A percentile compares a stretch with the other conserved stretches of the same genome.
Evolutionary conservation across 495 filamentous ascomycete species (phyloP).

Genomic region (Neurospora intermedia): DNA sequence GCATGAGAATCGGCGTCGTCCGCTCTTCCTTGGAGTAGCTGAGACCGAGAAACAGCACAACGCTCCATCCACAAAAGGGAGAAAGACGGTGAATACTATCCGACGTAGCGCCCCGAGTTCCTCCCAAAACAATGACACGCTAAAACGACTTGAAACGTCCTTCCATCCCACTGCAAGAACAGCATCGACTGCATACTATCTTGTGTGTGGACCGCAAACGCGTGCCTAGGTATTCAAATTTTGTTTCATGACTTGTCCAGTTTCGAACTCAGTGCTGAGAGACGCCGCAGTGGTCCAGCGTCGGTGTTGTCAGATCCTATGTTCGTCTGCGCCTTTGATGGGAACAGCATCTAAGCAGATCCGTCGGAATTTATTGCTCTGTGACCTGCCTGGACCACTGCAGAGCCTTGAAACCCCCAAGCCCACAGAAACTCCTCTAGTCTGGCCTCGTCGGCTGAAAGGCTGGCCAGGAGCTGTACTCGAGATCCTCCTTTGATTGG

Average conservation of each 20-base stretch:
- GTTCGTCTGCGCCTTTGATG: neutral
- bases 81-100: constrained; percentile 5
- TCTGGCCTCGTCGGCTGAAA: neutral
- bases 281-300: constrained; percentile 3
- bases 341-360: neutral
- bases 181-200: neutral
- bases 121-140: constrained; percentile 1
- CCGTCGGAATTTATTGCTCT: neutral
- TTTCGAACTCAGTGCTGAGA: constrained; percentile 6
- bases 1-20: neutral
- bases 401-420: neutral
- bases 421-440: neutral
- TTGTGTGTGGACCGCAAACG: neutral
- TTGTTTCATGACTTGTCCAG: neutral
- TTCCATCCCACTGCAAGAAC: neutral
- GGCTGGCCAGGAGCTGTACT: neutral
- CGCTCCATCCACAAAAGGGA: neutral
- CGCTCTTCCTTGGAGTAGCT: constrained; percentile 14
- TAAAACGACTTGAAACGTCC: neutral
- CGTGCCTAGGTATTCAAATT: neutral
- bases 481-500: neutral
- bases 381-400: neutral
- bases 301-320: constrained; percentile 7
- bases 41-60: constrained; percentile 1
- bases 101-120: constrained; percentile 1